Evolutionary conservation across 2,329 filamentous ascomycete species (phyloP), one percentile per base, ranked within the genome.

Genomic region (Alternaria angustiovoidea): DNA sequence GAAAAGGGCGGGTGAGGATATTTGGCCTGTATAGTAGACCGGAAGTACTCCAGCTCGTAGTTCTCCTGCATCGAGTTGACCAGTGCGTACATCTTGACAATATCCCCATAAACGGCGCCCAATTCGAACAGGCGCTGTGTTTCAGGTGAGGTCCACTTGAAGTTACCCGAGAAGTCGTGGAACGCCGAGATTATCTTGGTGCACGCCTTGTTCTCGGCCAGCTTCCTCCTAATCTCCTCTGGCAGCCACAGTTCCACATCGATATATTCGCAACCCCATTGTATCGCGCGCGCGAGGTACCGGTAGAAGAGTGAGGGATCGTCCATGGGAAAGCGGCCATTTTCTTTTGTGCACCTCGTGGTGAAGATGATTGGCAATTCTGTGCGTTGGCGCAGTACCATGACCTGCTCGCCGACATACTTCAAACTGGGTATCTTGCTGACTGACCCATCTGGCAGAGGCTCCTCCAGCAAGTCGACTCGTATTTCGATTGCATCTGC

Each of bases 321-420:
- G 41, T 92, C 88, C 90, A 94, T 94, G 0, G 92, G 92, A 64
- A 95, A 96, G 24, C 88, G 88, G 32, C 92, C 92, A 72, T 94
- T 95, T 73, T 96, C 92, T 30, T 85, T 87, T 2, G 88, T 92
- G 75, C 92, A 95, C 67, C 93, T 85, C 0, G 91, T 94, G 0
- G 93, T 96, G 75, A 94, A 94, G 57, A 96, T 93, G 74, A 96
- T 92, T n/a, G 93, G 93, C 42, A 96, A 82, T 71, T 96, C 92
- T 0, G 92, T 95, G 64, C 91, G 87, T 77, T 95, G 92, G 24
- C 92, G 88, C 62, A 96, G 79, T 2, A 93, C 81, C 91, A 94
- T 94, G 57, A 96, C 85, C 78, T 96, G 93, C 77, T 94, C 89
- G 28, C 92, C 92, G 9, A 96, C 91, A 77, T 95, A 95, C 74